Evolutionary conservation across 2,329 filamentous ascomycete species (phyloP).

Genomic region (Didymella pomorum): DNA sequence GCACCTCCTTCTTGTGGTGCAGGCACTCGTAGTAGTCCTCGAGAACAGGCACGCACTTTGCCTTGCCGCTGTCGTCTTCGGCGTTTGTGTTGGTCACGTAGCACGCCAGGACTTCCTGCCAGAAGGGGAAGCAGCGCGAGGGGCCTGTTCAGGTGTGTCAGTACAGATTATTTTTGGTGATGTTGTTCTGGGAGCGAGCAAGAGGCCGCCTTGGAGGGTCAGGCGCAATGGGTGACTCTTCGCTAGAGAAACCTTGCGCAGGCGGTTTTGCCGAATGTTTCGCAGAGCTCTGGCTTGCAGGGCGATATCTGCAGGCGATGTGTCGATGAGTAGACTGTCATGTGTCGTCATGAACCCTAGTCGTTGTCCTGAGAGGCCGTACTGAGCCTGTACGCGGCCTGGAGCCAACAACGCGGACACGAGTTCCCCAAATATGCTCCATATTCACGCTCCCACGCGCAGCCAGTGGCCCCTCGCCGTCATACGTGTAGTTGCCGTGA

Average conservation of each 20-base stretch:
- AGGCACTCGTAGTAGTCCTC: constrained; percentile 99
- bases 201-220: not conserved
- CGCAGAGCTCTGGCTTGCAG: no score
- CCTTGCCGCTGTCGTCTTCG: constrained; percentile 81
- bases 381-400: not conserved
- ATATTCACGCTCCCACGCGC: not conserved
- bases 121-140: constrained; percentile 96
- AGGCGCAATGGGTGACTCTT: not conserved
- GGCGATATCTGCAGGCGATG: not conserved
- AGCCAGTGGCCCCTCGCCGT: not conserved
- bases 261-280: not conserved
- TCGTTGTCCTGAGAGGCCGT: not conserved
- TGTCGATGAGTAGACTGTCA: not conserved
- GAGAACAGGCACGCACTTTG: constrained; percentile 82
- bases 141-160: constrained; percentile 59
- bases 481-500: constrained; percentile 4
- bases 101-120: constrained; percentile 98
- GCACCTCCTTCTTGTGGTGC: constrained; percentile 98
- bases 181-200: not conserved
- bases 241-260: not conserved
- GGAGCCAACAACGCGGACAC: not conserved
- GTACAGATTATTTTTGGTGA: not conserved
- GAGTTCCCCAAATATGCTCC: not conserved
- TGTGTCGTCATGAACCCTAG: not conserved
- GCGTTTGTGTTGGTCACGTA: constrained; percentile 91